Percentiles rank a stretch among this genome's conserved stretches.
These are phyloP conservation scores for Dactylonectria estremocensis DNA, from an alignment of 2,329 filamentous ascomycete genomes.

Conservation along the genomic window DNA sequence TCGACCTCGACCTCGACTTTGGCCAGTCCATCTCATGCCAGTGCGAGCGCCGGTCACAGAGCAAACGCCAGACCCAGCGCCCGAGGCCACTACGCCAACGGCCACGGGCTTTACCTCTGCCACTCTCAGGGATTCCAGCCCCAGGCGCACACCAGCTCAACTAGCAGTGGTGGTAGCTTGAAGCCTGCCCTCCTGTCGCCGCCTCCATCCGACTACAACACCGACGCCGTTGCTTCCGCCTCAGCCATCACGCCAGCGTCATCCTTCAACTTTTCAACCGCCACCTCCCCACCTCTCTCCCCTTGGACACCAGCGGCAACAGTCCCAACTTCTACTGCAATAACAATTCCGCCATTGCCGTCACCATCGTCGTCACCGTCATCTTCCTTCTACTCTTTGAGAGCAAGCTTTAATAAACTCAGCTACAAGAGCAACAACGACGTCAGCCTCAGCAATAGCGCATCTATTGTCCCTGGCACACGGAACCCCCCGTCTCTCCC, in stretches of 20 bases:
- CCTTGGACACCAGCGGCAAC: conserved; percentile 41
- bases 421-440: conserved; percentile 33
- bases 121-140: conserved; percentile 19
- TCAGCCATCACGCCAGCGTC: conserved; percentile 33
- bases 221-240: conserved; percentile 36
- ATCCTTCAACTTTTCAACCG: conserved; percentile 40
- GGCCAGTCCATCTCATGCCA: conserved; percentile 12
- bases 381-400: conserved; percentile 33
- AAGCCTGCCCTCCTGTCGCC: conserved; percentile 43
- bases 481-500: conserved; percentile 31
- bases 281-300: conserved; percentile 35
- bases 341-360: conserved; percentile 1
- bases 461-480: conserved; percentile 26
- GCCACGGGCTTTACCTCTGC: conserved; percentile 19
- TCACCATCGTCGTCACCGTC: conserved; percentile 15
- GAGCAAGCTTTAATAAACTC: conserved; percentile 37
- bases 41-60: conserved; percentile 23
- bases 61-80: conserved; percentile 5
- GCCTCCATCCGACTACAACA: conserved; percentile 40
- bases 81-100: conserved; percentile 3
- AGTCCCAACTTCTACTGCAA: conserved; percentile 29
- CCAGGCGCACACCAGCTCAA: conserved; percentile 21
- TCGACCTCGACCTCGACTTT: conserved; percentile 12
- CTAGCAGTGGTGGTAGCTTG: conserved; percentile 38
- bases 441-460: conserved; percentile 52